phyloP scores from a whole-genome alignment of 768 basidiomycete species.

The Trametes cubensis region DNA sequence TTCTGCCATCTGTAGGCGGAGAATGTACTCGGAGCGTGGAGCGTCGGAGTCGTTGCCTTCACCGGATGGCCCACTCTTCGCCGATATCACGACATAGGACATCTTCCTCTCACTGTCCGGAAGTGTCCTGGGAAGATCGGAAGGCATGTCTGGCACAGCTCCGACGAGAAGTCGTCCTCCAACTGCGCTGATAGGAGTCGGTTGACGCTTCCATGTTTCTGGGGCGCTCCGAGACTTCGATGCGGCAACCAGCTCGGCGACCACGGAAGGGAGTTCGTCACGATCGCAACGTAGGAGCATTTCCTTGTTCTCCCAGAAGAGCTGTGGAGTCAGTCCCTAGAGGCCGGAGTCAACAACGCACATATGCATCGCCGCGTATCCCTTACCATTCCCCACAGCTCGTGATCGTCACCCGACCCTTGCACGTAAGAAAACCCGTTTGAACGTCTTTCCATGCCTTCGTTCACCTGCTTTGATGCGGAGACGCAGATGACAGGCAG shows the following conservation, averaged over 20 bases:
- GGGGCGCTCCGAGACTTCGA: neutral
- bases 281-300: constrained; percentile 52
- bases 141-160: constrained; percentile 35
- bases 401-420: constrained; percentile 95
- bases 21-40: constrained; percentile 2
- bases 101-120: constrained; percentile 4
- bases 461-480: constrained; percentile 71
- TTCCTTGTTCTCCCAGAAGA: constrained; percentile 68
- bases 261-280: constrained; percentile 51
- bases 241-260: constrained; percentile 33
- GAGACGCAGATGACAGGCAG: constrained; percentile 83
- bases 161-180: constrained; percentile 47
- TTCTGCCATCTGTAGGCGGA: constrained; percentile 26
- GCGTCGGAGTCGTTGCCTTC: neutral
- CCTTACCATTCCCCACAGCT: constrained; percentile 79
- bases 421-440: constrained; percentile 87
- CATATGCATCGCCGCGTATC: neutral
- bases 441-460: constrained; percentile 60
- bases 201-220: constrained; percentile 20
- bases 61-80: neutral
- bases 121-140: constrained; percentile 10
- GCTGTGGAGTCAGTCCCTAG: constrained; percentile 72
- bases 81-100: constrained; percentile 38
- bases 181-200: constrained; percentile 41
- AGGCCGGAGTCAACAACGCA: neutral